These are phyloP conservation scores for Vitis riparia DNA, from an alignment of 164 flowering plant species.

Conservation along the genomic window DNA sequence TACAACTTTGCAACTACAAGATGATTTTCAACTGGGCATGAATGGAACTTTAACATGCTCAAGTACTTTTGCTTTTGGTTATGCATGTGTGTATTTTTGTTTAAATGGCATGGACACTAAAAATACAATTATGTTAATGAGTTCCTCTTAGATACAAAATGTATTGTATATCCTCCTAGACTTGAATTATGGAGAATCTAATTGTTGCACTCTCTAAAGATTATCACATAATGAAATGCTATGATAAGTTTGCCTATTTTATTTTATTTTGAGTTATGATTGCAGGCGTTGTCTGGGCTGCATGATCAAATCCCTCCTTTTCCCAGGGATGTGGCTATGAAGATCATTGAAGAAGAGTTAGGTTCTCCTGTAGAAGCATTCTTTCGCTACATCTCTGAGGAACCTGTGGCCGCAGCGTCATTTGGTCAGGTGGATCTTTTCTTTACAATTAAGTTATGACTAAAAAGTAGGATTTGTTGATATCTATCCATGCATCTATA, in stretches of 20 bases:
- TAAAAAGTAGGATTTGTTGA: not conserved
- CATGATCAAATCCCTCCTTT: conserved; percentile 96
- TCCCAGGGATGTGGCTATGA: conserved; percentile 73
- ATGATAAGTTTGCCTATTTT: conserved; percentile 2
- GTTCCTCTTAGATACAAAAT: too few species aligned
- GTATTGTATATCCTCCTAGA: too few species aligned
- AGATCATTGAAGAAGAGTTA: conserved; percentile 88
- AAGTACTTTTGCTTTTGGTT: too few species aligned
- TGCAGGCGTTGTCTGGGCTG: conserved; percentile 90
- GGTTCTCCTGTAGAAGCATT: conserved; percentile 64
- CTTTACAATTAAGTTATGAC: not conserved
- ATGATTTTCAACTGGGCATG: not conserved
- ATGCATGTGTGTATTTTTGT: not conserved
- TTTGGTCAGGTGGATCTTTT: conserved; percentile 84
- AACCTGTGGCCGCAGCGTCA: conserved; percentile 97
- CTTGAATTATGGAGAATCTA: too few species aligned
- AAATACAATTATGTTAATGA: too few species aligned
- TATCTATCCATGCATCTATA: not conserved
- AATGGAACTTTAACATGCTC: too few species aligned
- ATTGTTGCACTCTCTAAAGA: not conserved
- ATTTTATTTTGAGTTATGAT: conserved; percentile 29
- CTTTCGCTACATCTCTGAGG: conserved; percentile 74
- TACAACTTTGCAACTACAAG: too few species aligned
- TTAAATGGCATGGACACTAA: not conserved
- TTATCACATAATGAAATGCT: not conserved